phyloP scores from a whole-genome alignment of 805 yeast species.

The Candida ulmi region DNA sequence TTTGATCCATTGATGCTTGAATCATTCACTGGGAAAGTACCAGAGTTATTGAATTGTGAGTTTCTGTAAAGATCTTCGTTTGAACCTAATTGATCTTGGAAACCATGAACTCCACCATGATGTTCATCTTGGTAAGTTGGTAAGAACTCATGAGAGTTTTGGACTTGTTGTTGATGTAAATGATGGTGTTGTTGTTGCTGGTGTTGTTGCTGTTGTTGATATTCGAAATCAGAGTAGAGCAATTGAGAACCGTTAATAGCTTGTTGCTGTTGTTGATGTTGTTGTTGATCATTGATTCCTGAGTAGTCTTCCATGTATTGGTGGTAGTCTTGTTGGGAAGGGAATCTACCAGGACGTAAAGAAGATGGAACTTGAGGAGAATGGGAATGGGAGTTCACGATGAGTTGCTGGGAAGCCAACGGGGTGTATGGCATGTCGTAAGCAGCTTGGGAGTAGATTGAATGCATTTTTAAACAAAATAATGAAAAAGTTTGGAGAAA shows the following conservation, averaged over 20 bases:
- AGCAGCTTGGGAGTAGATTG: conserved; percentile 14
- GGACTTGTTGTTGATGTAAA: not conserved
- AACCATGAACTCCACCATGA: not conserved
- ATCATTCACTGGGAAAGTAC: not conserved
- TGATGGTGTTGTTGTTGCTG: not conserved
- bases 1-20: not conserved
- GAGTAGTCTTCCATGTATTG: conserved; percentile 9
- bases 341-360: conserved; percentile 6
- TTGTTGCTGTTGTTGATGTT: not conserved
- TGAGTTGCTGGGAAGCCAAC: conserved; percentile 20
- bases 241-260: not conserved
- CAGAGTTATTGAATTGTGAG: not conserved
- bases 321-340: conserved; percentile 10
- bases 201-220: conserved; percentile 2
- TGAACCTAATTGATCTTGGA: not conserved
- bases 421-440: conserved; percentile 21
- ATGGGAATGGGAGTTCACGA: conserved; percentile 21
- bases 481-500: not conserved
- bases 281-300: conserved; percentile 1
- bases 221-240: conserved; percentile 9
- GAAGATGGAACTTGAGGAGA: conserved; percentile 1
- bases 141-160: not conserved
- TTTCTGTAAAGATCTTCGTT: conserved; percentile 5
- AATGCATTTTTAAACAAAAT: conserved; percentile 14
- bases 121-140: not conserved